These are phyloP conservation scores for Petasospora fabianii DNA, from an alignment of 1,139 yeast species.

Conservation along the genomic window DNA sequence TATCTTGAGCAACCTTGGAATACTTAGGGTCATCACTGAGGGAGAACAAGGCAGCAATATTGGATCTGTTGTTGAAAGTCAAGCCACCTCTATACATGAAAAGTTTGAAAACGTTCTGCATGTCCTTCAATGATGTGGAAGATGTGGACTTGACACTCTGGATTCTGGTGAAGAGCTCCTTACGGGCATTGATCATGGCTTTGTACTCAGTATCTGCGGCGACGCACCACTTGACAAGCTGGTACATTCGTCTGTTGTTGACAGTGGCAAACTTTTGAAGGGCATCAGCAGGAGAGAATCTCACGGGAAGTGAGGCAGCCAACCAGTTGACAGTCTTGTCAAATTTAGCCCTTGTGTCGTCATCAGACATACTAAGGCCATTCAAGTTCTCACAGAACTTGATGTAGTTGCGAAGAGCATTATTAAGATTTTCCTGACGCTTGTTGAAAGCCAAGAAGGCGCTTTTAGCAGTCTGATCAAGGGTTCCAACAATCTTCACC, in stretches of 20 bases:
- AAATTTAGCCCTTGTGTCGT: constrained; percentile 35
- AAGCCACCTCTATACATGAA: constrained; percentile 61
- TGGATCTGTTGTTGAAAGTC: constrained; percentile 62
- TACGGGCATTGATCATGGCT: constrained; percentile 56
- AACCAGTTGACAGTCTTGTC: constrained; percentile 66
- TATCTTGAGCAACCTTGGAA: constrained; percentile 41
- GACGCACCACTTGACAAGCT: constrained; percentile 51
- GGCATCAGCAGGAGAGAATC: constrained; percentile 43
- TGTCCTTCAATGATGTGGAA: constrained; percentile 43
- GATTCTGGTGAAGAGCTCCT: constrained; percentile 55
- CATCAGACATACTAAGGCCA: constrained; percentile 28
- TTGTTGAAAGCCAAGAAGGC: constrained; percentile 67
- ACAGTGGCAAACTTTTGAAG: constrained; percentile 49
- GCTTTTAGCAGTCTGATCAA: constrained; percentile 56
- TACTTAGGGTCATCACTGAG: constrained; percentile 39
- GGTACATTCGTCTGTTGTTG: constrained; percentile 54
- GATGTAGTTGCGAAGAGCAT: constrained; percentile 32
- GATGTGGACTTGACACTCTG: constrained; percentile 48
- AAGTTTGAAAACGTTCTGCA: constrained; percentile 50
- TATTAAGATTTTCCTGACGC: constrained; percentile 60
- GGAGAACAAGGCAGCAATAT: constrained; percentile 51
- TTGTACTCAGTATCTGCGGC: constrained; percentile 58
- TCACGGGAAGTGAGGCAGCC: constrained; percentile 52
- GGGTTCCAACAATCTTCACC: constrained; percentile 42
- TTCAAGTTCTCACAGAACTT: constrained; percentile 38